A percentile compares a stretch with the other conserved stretches of the same genome.
These are phyloP conservation scores for Scleromitrula shiraiana DNA, from an alignment of 2,329 filamentous ascomycete species.

Conservation along the genomic window DNA sequence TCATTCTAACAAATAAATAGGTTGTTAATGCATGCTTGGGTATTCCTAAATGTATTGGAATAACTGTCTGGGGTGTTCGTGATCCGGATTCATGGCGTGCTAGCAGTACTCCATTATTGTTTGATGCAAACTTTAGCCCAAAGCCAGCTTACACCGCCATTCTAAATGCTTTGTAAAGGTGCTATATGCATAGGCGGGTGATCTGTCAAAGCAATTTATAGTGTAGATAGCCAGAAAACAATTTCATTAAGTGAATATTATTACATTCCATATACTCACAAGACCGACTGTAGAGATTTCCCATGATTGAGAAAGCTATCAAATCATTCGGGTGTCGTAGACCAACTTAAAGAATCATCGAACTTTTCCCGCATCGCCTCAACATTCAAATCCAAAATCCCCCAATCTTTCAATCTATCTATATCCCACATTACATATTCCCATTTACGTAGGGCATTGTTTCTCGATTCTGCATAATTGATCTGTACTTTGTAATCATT, in stretches of 20 bases:
- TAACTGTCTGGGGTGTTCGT: constrained; percentile 28
- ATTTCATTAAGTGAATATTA: no score
- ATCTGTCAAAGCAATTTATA: no score
- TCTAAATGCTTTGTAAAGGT: constrained; percentile 23
- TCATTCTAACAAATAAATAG: no score
- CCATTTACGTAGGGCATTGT: constrained; percentile 8
- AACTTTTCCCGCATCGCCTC: not conserved
- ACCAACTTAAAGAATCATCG: no score
- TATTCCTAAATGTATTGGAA: constrained; percentile 26
- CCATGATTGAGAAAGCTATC: no score
- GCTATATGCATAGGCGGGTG: no score
- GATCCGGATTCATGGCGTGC: constrained; percentile 44
- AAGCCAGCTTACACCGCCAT: constrained; percentile 44
- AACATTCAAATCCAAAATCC: not conserved
- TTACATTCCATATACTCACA: no score
- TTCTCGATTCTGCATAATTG: not conserved
- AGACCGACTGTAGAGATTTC: no score
- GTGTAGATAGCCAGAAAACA: no score
- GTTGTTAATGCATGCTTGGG: constrained; percentile 25
- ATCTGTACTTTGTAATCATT: constrained; percentile 1
- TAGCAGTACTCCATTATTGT: constrained; percentile 43
- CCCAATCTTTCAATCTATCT: not conserved
- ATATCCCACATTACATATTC: constrained; percentile 14
- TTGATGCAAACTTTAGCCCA: constrained; percentile 42
- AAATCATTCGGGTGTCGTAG: no score